These are phyloP conservation scores for Suillus weaverae DNA, from an alignment of 768 basidiomycete genomes.

Conservation along the genomic window DNA sequence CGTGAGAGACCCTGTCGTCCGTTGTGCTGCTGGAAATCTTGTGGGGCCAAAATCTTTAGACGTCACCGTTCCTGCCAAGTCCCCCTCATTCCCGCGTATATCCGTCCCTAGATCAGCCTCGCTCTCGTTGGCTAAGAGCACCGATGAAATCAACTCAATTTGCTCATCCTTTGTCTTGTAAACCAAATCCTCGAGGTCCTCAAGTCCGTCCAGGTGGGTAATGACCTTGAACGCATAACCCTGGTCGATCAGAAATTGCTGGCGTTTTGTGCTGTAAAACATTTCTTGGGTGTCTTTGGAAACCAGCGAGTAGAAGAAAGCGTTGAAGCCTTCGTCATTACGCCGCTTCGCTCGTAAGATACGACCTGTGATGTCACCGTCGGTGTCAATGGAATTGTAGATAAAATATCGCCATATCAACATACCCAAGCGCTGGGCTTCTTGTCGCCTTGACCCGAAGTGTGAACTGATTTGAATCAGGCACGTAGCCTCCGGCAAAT, in stretches of 20 bases:
- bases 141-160: conserved; percentile 93
- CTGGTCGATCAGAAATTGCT: conserved; percentile 98
- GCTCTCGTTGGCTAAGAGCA: conserved; percentile 87
- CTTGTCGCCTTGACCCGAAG: conserved; percentile 96
- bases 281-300: conserved; percentile 99
- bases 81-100: conserved; percentile 79
- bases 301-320: conserved; percentile 98
- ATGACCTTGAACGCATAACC: conserved; percentile 99
- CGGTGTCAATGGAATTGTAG: conserved; percentile 16
- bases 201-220: conserved; percentile 92
- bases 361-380: conserved; percentile 56
- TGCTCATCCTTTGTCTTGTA: conserved; percentile 91
- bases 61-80: conserved; percentile 82
- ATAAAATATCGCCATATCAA: conserved; percentile 12
- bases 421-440: conserved; percentile 91
- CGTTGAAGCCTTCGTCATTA: conserved; percentile 99
- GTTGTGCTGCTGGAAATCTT: conserved; percentile 66
- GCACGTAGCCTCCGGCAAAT: conserved; percentile 98
- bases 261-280: conserved; percentile 98
- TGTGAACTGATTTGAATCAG: conserved; percentile 99
- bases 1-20: conserved; percentile 79
- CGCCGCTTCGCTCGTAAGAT: conserved; percentile 96
- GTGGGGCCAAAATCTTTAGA: conserved; percentile 80
- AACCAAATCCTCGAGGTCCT: conserved; percentile 82
- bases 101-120: conserved; percentile 88